phyloP scores from a whole-genome alignment of 768 basidiomycete genomes.

The Glaciozyma martinii region DNA sequence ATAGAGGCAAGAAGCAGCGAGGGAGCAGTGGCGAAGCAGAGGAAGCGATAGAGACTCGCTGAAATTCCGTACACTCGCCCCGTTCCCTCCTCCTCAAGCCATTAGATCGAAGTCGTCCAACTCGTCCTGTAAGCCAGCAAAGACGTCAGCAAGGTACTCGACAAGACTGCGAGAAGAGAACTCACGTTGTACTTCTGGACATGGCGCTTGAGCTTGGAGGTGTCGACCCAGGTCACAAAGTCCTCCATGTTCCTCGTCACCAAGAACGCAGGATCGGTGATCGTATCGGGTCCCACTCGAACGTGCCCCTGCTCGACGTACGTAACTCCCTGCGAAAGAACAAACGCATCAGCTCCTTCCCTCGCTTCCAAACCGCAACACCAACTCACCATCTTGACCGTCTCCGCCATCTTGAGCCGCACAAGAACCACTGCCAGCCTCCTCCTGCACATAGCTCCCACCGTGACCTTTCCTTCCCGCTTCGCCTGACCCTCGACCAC shows the following conservation, averaged over 20 bases:
- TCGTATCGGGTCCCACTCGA: constrained; percentile 87
- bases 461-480: constrained; percentile 78
- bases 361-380: neutral
- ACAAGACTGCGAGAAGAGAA: constrained; percentile 40
- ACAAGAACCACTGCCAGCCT: constrained; percentile 78
- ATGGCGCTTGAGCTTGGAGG: constrained; percentile 89
- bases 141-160: neutral
- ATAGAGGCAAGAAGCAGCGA: no score
- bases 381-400: constrained; percentile 74
- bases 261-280: constrained; percentile 91
- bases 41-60: neutral
- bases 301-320: constrained; percentile 99
- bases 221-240: constrained; percentile 99
- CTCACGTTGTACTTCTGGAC: constrained; percentile 96
- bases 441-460: constrained; percentile 84
- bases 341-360: constrained; percentile 4
- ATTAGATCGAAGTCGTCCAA: constrained; percentile 84
- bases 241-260: constrained; percentile 97
- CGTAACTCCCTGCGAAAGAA: constrained; percentile 73
- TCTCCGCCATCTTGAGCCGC: constrained; percentile 88
- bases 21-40: no score
- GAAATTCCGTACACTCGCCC: neutral
- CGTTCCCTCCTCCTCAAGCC: neutral
- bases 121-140: constrained; percentile 42
- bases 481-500: constrained; percentile 25